Percentiles rank a stretch among this genome's conserved stretches.
Evolutionary conservation across 176 grass and related monocot genomes (phyloP).

Genomic region (Miscanthus lutarioriparius): DNA sequence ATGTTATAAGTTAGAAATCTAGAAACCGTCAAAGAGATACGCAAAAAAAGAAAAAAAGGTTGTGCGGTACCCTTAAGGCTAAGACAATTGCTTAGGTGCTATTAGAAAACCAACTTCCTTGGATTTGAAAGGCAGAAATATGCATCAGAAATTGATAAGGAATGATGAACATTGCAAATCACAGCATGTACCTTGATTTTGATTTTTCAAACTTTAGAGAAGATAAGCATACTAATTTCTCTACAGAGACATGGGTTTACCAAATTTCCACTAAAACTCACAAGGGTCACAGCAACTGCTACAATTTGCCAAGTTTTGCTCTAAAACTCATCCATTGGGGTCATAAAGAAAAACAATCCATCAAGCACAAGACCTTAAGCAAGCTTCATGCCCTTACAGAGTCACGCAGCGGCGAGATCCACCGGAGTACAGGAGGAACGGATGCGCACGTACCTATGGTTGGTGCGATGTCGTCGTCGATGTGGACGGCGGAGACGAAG

Average conservation of each 20-base stretch:
- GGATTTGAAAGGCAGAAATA: not conserved
- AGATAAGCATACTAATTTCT: not conserved
- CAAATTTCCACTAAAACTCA: not conserved
- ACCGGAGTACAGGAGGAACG: not conserved
- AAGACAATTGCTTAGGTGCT: not conserved
- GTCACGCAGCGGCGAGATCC: conserved; percentile 34
- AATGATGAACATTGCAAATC: not conserved
- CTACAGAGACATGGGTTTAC: not conserved
- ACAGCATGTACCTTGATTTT: not conserved
- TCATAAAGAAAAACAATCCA: not conserved
- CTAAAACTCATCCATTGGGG: not conserved
- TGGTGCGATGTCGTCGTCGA: conserved; percentile 49
- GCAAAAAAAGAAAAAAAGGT: not conserved
- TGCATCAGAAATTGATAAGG: not conserved
- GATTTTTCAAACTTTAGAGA: not conserved
- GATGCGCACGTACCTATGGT: conserved; percentile 56
- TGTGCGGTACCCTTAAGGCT: not conserved
- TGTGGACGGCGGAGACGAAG: conserved; percentile 62
- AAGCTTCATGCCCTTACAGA: not conserved
- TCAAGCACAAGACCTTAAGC: not conserved
- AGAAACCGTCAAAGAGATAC: not conserved
- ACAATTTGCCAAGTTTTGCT: not conserved
- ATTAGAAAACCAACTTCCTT: not conserved
- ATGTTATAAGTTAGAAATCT: not conserved
- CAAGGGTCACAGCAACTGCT: not conserved